Conservation (phyloP, 768 basidiomycete genomes). For the Suillus paluster region DNA sequence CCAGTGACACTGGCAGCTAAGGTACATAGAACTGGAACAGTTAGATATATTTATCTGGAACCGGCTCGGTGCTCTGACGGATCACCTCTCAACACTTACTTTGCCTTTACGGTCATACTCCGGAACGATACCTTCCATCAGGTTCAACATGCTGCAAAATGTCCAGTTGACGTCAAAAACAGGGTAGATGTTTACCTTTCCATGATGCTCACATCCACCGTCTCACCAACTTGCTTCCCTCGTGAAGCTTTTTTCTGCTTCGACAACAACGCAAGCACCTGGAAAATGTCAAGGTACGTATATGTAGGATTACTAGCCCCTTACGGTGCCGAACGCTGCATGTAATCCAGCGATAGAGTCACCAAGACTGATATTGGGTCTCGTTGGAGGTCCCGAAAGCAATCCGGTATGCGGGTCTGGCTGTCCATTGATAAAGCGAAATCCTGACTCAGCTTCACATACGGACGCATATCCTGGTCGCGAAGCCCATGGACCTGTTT, state of each 20-base stretch:
- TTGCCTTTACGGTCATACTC: conserved; percentile 76
- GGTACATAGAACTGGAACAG: no score
- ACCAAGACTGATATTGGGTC: conserved; percentile 75
- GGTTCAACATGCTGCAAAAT: conserved; percentile 63
- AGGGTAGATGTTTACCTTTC: conserved; percentile 51
- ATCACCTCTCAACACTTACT: no score
- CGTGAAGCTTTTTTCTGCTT: conserved; percentile 39
- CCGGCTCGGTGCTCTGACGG: no score
- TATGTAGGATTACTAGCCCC: conserved; percentile 14
- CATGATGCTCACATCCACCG: conserved; percentile 77
- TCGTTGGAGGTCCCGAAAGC: conserved; percentile 63
- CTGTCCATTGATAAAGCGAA: conserved; percentile 73
- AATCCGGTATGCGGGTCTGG: conserved; percentile 56
- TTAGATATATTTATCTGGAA: no score
- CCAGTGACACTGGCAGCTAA: no score
- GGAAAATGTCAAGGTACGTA: not conserved
- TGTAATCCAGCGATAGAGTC: conserved; percentile 75
- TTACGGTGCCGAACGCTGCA: conserved; percentile 73
- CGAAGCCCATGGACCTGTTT: conserved; percentile 74
- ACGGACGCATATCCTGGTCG: conserved; percentile 76
- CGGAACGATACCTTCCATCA: conserved; percentile 79
- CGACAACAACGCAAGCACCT: conserved; percentile 67
- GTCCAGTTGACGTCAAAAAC: not conserved
- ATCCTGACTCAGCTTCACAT: conserved; percentile 77
- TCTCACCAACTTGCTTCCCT: conserved; percentile 45